Evolutionary conservation across 371 early-diverging fungal species (phyloP).

Genomic region (Phascolomyces articulosus): DNA sequence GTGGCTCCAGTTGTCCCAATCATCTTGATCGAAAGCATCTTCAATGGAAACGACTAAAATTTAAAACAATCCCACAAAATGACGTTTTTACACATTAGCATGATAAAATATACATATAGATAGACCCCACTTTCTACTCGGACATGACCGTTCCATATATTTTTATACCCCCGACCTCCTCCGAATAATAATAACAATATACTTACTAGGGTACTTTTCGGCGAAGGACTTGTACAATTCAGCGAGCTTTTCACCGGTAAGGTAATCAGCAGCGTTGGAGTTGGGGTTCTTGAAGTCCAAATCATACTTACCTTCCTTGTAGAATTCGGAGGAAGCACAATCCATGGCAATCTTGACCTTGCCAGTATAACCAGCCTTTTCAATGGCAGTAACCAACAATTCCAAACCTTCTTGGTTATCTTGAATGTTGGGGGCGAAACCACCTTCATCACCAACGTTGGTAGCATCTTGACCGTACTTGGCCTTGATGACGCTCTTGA

Average conservation of each 20-base stretch:
- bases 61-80: not conserved
- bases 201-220: conserved; percentile 86
- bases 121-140: no score
- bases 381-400: conserved; percentile 90
- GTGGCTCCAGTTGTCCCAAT: conserved; percentile 93
- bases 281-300: conserved; percentile 95
- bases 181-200: not conserved
- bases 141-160: conserved; percentile 8
- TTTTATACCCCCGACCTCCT: not conserved
- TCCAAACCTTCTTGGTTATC: conserved; percentile 97
- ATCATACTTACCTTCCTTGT: conserved; percentile 95
- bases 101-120: no score
- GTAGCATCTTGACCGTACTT: conserved; percentile 99
- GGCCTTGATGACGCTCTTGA: conserved; percentile 95
- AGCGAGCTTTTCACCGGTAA: conserved; percentile 85
- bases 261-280: conserved; percentile 78
- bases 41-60: conserved; percentile 90
- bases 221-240: conserved; percentile 87
- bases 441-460: conserved; percentile 99
- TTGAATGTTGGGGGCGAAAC: conserved; percentile 99
- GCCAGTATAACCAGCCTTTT: conserved; percentile 92
- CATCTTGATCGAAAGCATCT: conserved; percentile 99
- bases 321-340: conserved; percentile 98
- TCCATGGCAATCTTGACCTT: conserved; percentile 99
- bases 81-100: conserved; percentile 10